Base-by-base conservation (phyloP, 2,329 filamentous ascomycete genomes). In the Botryotinia narcissicola region DNA sequence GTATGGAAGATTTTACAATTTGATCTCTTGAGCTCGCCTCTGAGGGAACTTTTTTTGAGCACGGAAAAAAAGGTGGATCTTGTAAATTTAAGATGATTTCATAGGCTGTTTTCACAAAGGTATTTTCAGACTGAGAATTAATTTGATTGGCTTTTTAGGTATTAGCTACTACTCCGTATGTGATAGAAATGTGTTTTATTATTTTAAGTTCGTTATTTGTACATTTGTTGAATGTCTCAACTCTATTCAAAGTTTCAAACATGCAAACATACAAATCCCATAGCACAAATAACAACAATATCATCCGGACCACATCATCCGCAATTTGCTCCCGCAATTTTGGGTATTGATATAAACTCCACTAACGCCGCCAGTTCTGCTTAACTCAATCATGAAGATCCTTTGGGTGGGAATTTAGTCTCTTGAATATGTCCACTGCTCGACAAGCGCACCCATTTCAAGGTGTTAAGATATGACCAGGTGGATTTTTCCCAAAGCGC, bases 401-500 rank as follows among this genome's bases (percentile, higher is more conserved):
- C 87, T 78, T 87, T 90, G 4, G 94, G 94, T 32, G 95, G 95
- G 80, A 97, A 97, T 75, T 86, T 91, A 37, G 92, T 92, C n/a
- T 89, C 84, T 78, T 90, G 88, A 75, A 90, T 86, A 20, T 82
- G 84, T 6, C 93, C 93, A 44, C 87, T 85, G 73, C 87, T 89
- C 7, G 88, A 87, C 73, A 98, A 85, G 75, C 93, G 90, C 75
- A 94, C 86, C 87, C 95, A 98, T 74, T 90, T 89, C 77, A 98
- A 82, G 14, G 88, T 91, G 48, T 90, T 89, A 75, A 98, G 86
- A 78, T 92, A 91, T 14, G 92, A 87, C 95, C 95, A 98, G 40
- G 92, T 88, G 6, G 93, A 92, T 76, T 94, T 92, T 93, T 94
- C 92, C 93, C 94, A 98, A 35, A 86, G 85, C 75, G 89, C 87